Evolutionary conservation across 2,329 filamentous ascomycete species (phyloP).

Genomic region (Aureobasidium musti): DNA sequence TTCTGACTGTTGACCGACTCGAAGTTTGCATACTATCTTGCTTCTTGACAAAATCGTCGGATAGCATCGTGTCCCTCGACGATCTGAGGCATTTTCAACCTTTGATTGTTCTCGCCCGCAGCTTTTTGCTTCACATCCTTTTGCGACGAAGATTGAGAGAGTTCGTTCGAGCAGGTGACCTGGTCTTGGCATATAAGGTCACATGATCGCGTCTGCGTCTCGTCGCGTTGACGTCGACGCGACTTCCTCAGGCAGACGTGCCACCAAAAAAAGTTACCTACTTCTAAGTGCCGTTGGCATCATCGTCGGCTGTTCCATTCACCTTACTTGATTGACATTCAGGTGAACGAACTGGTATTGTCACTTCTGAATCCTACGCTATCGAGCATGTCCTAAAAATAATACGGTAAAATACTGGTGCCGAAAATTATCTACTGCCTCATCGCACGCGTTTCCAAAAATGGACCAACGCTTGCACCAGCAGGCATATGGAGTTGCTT

Average conservation of each 20-base stretch:
- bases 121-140: not conserved
- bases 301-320: not conserved
- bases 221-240: not conserved
- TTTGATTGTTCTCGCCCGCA: not conserved
- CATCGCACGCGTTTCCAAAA: not conserved
- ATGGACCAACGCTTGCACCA: slow-evolving; percentile 12
- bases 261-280: slow-evolving; percentile 2
- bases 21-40: not conserved
- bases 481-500: not conserved
- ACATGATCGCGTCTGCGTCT: not conserved
- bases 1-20: not conserved
- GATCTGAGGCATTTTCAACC: not conserved
- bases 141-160: not conserved
- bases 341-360: not conserved
- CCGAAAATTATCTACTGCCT: not conserved
- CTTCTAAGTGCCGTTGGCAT: not conserved
- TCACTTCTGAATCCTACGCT: not conserved
- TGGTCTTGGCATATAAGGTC: not conserved
- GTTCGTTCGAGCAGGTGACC: not conserved
- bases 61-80: not conserved
- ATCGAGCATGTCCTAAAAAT: not conserved
- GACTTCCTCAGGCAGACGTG: slow-evolving; percentile 1
- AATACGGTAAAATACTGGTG: not conserved
- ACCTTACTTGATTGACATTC: not conserved
- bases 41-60: no score